A percentile compares a stretch with the other conserved stretches of the same genome.
These are phyloP conservation scores for Fusarium sp. DNA, from an alignment of 2,329 filamentous ascomycete genomes.

Conservation along the genomic window DNA sequence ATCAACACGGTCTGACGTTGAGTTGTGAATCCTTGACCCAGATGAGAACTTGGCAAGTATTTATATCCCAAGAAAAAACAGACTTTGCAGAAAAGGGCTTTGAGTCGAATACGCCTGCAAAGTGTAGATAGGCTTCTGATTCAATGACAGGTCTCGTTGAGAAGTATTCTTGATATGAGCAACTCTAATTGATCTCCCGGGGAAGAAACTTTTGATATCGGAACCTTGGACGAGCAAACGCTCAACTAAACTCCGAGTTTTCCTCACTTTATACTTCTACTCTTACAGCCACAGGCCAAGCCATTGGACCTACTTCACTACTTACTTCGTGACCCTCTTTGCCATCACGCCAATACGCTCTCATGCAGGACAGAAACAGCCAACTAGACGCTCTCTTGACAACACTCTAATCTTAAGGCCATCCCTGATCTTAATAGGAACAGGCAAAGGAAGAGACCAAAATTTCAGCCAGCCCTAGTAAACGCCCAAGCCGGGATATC, in stretches of 20 bases:
- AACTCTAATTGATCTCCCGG: not conserved
- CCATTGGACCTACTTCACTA: conserved; percentile 1
- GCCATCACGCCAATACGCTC: conserved; percentile 8
- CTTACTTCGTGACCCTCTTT: conserved; percentile 3
- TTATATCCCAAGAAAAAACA: not conserved
- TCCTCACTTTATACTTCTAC: conserved; percentile 22
- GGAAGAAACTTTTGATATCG: not conserved
- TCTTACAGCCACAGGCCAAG: not conserved
- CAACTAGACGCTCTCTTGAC: not conserved
- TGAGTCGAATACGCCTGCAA: not conserved
- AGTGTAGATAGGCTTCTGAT: not conserved
- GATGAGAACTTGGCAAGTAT: conserved; percentile 5
- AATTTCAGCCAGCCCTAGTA: conserved; percentile 31
- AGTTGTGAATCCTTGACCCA: conserved; percentile 17
- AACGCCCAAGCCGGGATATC: conserved; percentile 12
- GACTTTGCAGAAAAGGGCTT: not conserved
- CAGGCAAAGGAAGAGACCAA: not conserved
- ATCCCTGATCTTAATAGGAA: not conserved
- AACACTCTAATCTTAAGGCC: conserved; percentile 8
- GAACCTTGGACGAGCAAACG: conserved; percentile 3
- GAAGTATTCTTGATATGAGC: not conserved
- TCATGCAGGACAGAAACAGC: conserved; percentile 7
- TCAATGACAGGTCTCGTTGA: not conserved
- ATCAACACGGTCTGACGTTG: conserved; percentile 35
- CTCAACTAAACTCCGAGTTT: not conserved